Conservation (phyloP, 2,329 filamentous ascomycete genomes). For the Fusarium zealandicum region DNA sequence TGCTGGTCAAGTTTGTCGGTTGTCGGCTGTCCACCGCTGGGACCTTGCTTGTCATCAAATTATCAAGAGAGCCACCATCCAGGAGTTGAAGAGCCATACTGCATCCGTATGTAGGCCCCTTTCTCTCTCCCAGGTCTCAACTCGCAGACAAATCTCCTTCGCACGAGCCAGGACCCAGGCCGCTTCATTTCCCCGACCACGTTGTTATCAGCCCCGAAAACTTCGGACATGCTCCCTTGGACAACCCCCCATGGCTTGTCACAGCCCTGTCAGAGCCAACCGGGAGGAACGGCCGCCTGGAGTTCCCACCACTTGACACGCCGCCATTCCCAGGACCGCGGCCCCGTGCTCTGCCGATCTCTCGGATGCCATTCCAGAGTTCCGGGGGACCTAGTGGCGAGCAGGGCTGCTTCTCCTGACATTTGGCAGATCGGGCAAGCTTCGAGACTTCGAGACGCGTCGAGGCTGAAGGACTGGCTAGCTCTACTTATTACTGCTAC, state of each 20-base stretch:
- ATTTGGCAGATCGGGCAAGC: conserved; percentile 29
- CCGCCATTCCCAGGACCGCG: conserved; percentile 29
- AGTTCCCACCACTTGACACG: conserved; percentile 31
- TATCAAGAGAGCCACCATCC: conserved; percentile 19
- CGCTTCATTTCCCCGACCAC: conserved; percentile 27
- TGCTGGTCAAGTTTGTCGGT: conserved; percentile 29
- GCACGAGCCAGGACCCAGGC: conserved; percentile 32
- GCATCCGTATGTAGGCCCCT: too few relatives aligned
- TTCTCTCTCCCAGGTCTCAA: conserved; percentile 21
- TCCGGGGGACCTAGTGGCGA: conserved; percentile 31
- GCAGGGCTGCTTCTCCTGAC: conserved; percentile 21
- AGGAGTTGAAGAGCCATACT: conserved; percentile 7
- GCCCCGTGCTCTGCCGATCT: conserved; percentile 39
- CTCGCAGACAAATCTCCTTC: conserved; percentile 28
- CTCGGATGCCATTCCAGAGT: conserved; percentile 35
- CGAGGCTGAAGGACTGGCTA: conserved; percentile 12
- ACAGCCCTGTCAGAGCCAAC: conserved; percentile 37
- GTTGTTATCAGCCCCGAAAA: conserved; percentile 21
- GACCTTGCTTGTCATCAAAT: conserved; percentile 17
- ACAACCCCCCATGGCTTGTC: conserved; percentile 23
- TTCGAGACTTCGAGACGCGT: conserved; percentile 25
- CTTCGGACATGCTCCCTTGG: conserved; percentile 9
- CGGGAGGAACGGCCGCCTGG: conserved; percentile 29
- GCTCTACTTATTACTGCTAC: conserved; percentile 1
- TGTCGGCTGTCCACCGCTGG: conserved; percentile 17